Evolutionary conservation across 2,329 filamentous ascomycete species (phyloP), one percentile per base, ranked within the genome.

Genomic region (Chalara sp.): DNA sequence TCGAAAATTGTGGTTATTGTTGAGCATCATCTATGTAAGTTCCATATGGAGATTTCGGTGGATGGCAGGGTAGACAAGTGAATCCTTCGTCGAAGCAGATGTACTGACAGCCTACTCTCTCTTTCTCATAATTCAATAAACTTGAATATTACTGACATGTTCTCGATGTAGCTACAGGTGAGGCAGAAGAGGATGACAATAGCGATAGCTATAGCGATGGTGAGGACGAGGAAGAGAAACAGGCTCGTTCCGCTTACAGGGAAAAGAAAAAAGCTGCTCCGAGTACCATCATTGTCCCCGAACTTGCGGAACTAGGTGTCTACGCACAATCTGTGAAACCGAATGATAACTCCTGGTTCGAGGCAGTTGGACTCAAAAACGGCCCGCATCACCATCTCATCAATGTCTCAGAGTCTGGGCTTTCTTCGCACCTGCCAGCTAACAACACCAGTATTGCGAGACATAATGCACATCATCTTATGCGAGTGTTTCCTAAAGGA

Each of bases 311-410:
- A 41, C 70, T 87, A 0, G 83, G 83, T 4, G 80, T 87, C 2
- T 87, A 86, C 56, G 83, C 83, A 0, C 83, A 87, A 61, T 84
- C 80, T 0, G 81, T 86, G 50, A 87, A 87, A 62, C 83, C 83
- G 1, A 67, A 68, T 49, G 76, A 86, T 65, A 79, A 82, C 58
- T 82, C 80, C 0, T 87, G 83, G 83, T 85, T 76, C 61, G 75
- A 80, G 13, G 60, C 68, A 4, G 71, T 69, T 3, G 56, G 66
- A 12, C 65, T 77, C 5, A 66, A 72, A 35, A 66, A 71, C 46
- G 68, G 74, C 0, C 81, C 81, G 32, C 79, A 83, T 54, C 78
- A 84, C 60, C 81, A 84, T 51, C 75, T 84, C 55, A 83, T 85
- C 73, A 87, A 87, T 60, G 75, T 87, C 3, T 86, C 83, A 2